Base-by-base conservation (phyloP, 306 rosid species). In the Dryas drummondii region DNA sequence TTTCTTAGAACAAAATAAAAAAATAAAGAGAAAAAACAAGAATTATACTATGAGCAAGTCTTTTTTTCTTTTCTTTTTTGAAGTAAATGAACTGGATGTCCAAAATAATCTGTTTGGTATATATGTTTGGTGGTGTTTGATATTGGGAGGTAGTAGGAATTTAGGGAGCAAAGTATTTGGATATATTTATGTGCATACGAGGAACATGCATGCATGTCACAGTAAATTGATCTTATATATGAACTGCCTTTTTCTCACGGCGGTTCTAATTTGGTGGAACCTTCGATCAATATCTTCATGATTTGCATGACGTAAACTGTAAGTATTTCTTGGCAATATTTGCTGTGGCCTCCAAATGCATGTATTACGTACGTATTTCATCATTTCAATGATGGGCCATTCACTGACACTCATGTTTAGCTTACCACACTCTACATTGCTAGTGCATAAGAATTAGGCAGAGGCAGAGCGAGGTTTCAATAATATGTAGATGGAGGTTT, bases 241-340 rank as follows among this genome's bases (percentile, higher is more conserved):
- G 37, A 40, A 6, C 68, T 41, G 12, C 49, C 50, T 63, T 63
- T 63, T 40, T 44, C 70, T 65, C 52, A 4, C n/a, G 69, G 70
- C 52, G 70, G 52, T 51, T 44, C 37, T 32, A 32, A 32, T 32
- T 32, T 32, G 37, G 37, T 32, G 37, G 37, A 32, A 32, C 37
- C 37, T 32, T 32, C 37, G 37, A 32, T 32, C 37, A 32, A 32
- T 32, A 32, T 6, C 49, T n/a, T 41, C 50, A 63, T 61, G 46
- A 37, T 61, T 61, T 61, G 11, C 47, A 40, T 63, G 68, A 63
- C 50, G 68, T 63, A 7, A 60, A 63, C 13, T 41, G 68, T 17
- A 15, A 7, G 8, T 4, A 12, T 62, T 40, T 41, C 26, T 41
- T 41, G 12, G 49, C 15, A 32, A 32, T 32, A 32, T 32, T 32